A percentile compares a stretch with the other conserved stretches of the same genome.
Conservation (phyloP, 2,329 filamentous ascomycete species). For the Clathrospora elynae region DNA sequence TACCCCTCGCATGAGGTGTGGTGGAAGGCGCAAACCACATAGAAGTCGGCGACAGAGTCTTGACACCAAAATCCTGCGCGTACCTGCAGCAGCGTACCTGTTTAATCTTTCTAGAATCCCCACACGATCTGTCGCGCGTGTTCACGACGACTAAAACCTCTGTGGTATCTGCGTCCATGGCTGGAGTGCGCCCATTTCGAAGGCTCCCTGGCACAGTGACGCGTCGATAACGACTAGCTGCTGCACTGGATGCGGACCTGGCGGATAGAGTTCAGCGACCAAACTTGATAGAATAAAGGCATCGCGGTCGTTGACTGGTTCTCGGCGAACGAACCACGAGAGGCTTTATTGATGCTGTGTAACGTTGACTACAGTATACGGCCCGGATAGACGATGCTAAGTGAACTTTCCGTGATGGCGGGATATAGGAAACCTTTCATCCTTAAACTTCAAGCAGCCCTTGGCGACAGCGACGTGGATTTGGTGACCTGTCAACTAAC, state of each 20-base stretch:
- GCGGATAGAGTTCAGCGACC: conserved; percentile 17
- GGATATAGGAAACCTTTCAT: too few relatives aligned
- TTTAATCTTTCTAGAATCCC: conserved; percentile 2
- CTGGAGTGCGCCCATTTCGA: background rate
- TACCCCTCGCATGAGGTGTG: conserved; percentile 25
- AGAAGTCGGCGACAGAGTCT: conserved; percentile 10
- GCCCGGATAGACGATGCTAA: too few relatives aligned
- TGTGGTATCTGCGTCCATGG: background rate
- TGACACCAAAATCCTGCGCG: conserved; percentile 29
- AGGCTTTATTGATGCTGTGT: conserved; percentile 13
- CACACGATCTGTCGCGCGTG: conserved; percentile 6
- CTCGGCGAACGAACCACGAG: background rate
- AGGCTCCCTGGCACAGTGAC: conserved; percentile 1
- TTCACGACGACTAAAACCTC: conserved; percentile 3
- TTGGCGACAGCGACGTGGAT: conserved; percentile 6
- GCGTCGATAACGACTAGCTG: conserved; percentile 3
- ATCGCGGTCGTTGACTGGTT: background rate
- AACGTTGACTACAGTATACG: too few relatives aligned
- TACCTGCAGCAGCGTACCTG: conserved; percentile 42
- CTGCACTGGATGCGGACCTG: background rate
- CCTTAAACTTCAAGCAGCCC: background rate
- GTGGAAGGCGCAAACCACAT: conserved; percentile 33
- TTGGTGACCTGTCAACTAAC: conserved; percentile 30
- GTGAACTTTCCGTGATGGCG: too few relatives aligned
- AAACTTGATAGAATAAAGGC: conserved; percentile 1